Conservation (phyloP, 78 protist species). For the Dictyostelium firmibasis region DNA sequence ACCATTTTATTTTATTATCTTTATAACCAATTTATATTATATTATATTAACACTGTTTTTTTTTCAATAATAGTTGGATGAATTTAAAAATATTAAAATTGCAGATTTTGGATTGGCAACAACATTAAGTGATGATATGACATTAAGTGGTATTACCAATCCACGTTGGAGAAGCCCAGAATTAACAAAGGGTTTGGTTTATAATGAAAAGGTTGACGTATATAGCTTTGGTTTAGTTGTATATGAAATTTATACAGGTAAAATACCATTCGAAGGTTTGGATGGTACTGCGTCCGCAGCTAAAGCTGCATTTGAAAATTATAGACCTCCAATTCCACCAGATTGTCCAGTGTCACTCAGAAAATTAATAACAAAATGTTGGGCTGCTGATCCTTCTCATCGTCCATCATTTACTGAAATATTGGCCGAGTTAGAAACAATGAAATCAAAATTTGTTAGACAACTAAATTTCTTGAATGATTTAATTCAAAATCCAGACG, state of each 20-base stretch:
- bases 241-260: neutral
- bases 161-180: conserved; percentile 27
- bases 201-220: conserved; percentile 10
- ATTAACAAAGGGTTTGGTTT: neutral
- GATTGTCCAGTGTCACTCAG: conserved; percentile 8
- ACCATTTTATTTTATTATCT: neutral
- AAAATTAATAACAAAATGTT: conserved; percentile 16
- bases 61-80: conserved; percentile 12
- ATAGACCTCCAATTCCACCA: conserved; percentile 25
- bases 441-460: conserved; percentile 3
- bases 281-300: conserved; percentile 10
- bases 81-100: conserved; percentile 38
- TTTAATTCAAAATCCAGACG: conserved; percentile 1
- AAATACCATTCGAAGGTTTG: conserved; percentile 3
- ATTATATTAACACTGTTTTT: neutral
- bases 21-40: neutral
- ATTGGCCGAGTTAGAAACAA: neutral
- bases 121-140: conserved; percentile 30
- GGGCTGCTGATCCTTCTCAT: conserved; percentile 24
- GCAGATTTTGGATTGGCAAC: conserved; percentile 50
- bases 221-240: neutral
- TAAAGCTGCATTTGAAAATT: conserved; percentile 11
- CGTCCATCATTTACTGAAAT: conserved; percentile 50
- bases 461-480: conserved; percentile 11
- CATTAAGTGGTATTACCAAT: conserved; percentile 28